A percentile compares a stretch with the other conserved stretches of the same genome.
Conservation (phyloP, 768 basidiomycete species). For the Lepiota brunneoincarnata region DNA sequence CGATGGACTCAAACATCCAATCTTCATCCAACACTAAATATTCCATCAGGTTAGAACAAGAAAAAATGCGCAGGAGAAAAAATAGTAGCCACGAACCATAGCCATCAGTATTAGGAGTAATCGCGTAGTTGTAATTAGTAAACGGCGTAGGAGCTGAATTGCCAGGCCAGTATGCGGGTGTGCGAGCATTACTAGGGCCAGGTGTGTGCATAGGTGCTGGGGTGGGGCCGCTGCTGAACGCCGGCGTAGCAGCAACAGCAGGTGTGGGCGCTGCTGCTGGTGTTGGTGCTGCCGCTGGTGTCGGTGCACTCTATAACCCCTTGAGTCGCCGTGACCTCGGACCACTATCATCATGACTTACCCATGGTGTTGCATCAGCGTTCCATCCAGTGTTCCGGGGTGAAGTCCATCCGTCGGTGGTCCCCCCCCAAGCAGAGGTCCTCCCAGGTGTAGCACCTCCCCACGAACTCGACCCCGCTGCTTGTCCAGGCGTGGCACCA, state of each 20-base stretch:
- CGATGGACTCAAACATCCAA: constrained; percentile 38
- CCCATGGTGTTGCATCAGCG: constrained; percentile 17
- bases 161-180: constrained; percentile 40
- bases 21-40: constrained; percentile 26
- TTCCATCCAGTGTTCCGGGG: constrained; percentile 7
- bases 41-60: constrained; percentile 5
- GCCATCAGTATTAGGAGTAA: constrained; percentile 1
- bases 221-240: constrained; percentile 31
- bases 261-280: constrained; percentile 26
- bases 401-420: constrained; percentile 10
- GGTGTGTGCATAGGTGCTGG: constrained; percentile 34
- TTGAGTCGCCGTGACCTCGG: not conserved
- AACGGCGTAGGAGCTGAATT: constrained; percentile 13
- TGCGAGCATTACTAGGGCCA: constrained; percentile 16
- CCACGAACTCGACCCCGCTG: constrained; percentile 8
- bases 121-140: not conserved
- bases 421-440: constrained; percentile 24
- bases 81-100: constrained; percentile 11
- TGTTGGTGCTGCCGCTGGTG: constrained; percentile 47
- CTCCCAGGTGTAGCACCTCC: constrained; percentile 21
- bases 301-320: constrained; percentile 43
- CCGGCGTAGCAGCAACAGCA: constrained; percentile 30
- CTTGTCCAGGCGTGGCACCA: constrained; percentile 37
- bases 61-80: not conserved
- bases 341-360: constrained; percentile 13